Conservation (phyloP, 495 filamentous ascomycete genomes). For the Penicillium ucsense region DNA sequence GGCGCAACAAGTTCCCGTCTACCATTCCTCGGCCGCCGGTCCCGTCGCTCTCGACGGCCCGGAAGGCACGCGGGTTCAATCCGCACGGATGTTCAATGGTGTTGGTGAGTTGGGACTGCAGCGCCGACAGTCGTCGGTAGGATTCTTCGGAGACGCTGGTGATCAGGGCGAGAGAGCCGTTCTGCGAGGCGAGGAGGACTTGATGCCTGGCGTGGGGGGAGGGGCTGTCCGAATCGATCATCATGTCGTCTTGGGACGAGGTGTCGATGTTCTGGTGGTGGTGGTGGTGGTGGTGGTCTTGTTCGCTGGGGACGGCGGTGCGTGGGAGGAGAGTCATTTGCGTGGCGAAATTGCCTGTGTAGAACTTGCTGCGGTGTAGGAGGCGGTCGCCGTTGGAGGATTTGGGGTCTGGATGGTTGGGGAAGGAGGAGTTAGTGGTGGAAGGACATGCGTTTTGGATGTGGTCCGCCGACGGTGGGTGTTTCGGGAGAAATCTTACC, state of each 20-base stretch:
- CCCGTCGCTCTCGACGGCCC: constrained; percentile 42
- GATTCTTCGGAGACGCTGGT: constrained; percentile 67
- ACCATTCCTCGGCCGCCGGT: constrained; percentile 47
- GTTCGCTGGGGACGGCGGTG: constrained; percentile 38
- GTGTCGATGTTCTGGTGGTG: constrained; percentile 6
- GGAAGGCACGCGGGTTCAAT: constrained; percentile 72
- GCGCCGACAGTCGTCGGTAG: constrained; percentile 74
- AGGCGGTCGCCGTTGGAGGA: constrained; percentile 81
- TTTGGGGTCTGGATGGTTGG: constrained; percentile 61
- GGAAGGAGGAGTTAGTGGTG: constrained; percentile 1
- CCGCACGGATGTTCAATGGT: constrained; percentile 67
- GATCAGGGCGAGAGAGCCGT: constrained; percentile 67
- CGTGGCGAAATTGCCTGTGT: constrained; percentile 67
- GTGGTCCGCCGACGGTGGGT: neutral
- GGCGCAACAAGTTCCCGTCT: constrained; percentile 49
- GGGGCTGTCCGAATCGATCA: constrained; percentile 26
- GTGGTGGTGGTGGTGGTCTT: neutral
- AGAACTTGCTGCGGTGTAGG: constrained; percentile 77
- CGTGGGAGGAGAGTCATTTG: constrained; percentile 68
- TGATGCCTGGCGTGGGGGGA: constrained; percentile 32
- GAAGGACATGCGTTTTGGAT: neutral
- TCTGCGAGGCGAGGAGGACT: constrained; percentile 58
- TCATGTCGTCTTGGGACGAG: constrained; percentile 16
- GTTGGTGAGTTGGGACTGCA: constrained; percentile 69
- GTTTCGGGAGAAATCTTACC: constrained; percentile 29